Percentiles rank a stretch among this genome's conserved stretches.
Evolutionary conservation across 805 yeast genomes (phyloP).

Genomic region (Spathaspora sp.): DNA sequence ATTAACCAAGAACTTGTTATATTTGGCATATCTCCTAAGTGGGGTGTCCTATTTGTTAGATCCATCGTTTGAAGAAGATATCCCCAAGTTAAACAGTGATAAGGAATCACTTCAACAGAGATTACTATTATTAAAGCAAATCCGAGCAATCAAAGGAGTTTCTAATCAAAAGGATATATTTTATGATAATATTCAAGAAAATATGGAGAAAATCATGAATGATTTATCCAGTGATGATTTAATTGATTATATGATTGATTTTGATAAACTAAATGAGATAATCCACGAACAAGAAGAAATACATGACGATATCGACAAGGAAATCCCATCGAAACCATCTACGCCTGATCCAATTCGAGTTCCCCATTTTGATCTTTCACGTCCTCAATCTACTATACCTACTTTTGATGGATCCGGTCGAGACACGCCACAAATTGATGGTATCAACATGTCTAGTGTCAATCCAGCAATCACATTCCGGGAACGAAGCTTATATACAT

Average conservation of each 20-base stretch:
- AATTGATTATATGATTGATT: constrained; percentile 14
- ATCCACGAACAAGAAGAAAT: constrained; percentile 21
- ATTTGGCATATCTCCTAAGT: constrained; percentile 56
- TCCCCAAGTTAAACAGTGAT: constrained; percentile 32
- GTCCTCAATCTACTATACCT: constrained; percentile 13
- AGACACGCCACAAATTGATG: constrained; percentile 45
- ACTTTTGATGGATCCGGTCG: constrained; percentile 34
- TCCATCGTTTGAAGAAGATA: constrained; percentile 56
- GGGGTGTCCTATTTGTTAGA: constrained; percentile 75
- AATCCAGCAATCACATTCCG: constrained; percentile 55
- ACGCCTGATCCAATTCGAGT: not conserved
- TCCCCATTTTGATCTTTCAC: constrained; percentile 3
- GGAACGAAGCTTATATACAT: constrained; percentile 59
- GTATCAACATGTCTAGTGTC: constrained; percentile 42
- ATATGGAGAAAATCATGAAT: constrained; percentile 30
- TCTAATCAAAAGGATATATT: constrained; percentile 18
- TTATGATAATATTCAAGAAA: constrained; percentile 26
- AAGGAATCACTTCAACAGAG: constrained; percentile 32
- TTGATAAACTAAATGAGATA: constrained; percentile 15
- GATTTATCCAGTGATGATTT: constrained; percentile 22
- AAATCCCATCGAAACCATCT: not conserved
- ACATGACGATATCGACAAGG: constrained; percentile 10
- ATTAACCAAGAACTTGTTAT: constrained; percentile 51
- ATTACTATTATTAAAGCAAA: constrained; percentile 27
- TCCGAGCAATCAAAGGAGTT: constrained; percentile 21